Evolutionary conservation across 768 basidiomycete species (phyloP), one percentile per base, ranked within the genome.

Genomic region (Lactarius sanguifluus): DNA sequence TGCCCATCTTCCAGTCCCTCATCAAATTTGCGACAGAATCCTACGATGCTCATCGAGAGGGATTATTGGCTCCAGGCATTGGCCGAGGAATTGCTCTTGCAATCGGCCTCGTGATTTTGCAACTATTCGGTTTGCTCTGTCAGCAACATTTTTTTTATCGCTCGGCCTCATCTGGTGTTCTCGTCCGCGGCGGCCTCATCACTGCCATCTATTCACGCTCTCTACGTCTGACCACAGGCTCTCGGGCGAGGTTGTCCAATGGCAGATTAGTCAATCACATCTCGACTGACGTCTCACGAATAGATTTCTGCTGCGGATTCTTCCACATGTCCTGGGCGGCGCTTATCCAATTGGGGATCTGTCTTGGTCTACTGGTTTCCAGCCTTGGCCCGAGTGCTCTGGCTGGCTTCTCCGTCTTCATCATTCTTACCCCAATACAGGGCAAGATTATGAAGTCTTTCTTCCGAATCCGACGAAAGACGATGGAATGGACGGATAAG

Each of bases 211-310:
- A 94, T 76, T 82, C 85, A 32, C 87, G 89, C 52, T 88, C 90
- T 1, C 81, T 97, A 32, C 83, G 80, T 32, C 82, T 98, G 38
- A 90, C 91, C 2, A 84, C 90, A 20, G 88, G 92, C 50, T 86
- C 93, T 7, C 85, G 96, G 9, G 86, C 87, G 1, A 87, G 85
- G 10, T 82, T 96, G 52, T 86, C 91, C 1, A 97, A 92, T 72
- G 96, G 94, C 28, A 90, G 90, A 73, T 83, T 97, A 13, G 89
- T 97, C 69, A 96, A 94, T 70, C 94, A 96, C 77, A 96, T 98
- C 67, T 94, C 92, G 6, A 93, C 91, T 1, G 94, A 95, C 73
- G 87, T 96, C 23, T 94, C 91, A 34, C 85, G 95, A 28, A 91
- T 98, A 73, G 94, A 98, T 73, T 97, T 94, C 71, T 90, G 89